phyloP scores from a whole-genome alignment of 1,284 basidiomycete genomes.

The Anthracocystis setariae region DNA sequence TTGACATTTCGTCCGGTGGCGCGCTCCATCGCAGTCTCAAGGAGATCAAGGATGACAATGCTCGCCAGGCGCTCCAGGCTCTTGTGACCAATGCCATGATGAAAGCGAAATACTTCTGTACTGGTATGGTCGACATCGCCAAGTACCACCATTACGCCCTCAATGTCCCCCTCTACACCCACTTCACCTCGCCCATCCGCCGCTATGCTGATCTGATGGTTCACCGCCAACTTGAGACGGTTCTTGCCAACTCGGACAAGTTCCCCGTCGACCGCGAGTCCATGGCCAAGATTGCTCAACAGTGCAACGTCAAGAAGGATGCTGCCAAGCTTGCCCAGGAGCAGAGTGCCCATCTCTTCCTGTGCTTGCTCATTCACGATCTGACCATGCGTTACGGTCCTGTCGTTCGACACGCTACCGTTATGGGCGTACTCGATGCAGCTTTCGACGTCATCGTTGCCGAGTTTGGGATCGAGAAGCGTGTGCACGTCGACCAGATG shows the following conservation, averaged over 20 bases:
- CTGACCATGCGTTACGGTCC: conserved; percentile 93
- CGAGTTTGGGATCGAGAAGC: conserved; percentile 96
- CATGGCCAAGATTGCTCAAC: conserved; percentile 90
- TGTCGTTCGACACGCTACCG: conserved; percentile 84
- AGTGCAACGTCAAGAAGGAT: conserved; percentile 80
- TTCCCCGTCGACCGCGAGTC: conserved; percentile 97
- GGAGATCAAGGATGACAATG: conserved; percentile 71
- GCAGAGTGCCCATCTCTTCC: conserved; percentile 92
- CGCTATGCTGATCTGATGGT: conserved; percentile 91
- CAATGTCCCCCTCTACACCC: conserved; percentile 91
- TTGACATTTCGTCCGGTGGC: conserved; percentile 83
- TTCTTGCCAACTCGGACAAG: conserved; percentile 78
- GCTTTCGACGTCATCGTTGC: conserved; percentile 94
- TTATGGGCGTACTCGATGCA: conserved; percentile 91
- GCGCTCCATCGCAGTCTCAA: conserved; percentile 85
- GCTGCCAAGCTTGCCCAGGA: conserved; percentile 92
- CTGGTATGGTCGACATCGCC: conserved; percentile 98
- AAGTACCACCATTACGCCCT: conserved; percentile 95
- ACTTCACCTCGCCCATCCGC: conserved; percentile 78
- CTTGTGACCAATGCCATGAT: conserved; percentile 88
- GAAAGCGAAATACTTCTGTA: conserved; percentile 95
- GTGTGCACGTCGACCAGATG: conserved; percentile 98
- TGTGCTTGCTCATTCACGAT: conserved; percentile 91
- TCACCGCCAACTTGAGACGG: conserved; percentile 95
- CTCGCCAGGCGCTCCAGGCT: conserved; percentile 81